Base-by-base conservation (phyloP, 192 early-diverging fungal species). In the Podila clonocystis region DNA sequence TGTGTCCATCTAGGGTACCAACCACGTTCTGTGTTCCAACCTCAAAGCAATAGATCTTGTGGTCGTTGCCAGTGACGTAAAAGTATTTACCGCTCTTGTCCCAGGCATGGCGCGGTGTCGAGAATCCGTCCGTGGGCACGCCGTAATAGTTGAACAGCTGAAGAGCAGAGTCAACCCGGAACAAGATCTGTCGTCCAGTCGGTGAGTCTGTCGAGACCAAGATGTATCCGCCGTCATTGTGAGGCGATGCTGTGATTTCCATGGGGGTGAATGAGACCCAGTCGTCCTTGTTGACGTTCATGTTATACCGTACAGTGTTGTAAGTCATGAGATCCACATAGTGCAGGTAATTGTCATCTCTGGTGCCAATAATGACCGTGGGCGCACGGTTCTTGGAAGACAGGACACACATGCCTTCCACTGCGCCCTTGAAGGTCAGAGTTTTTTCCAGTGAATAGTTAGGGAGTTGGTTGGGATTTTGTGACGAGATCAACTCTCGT, bases 191-290 rank as follows among this genome's bases (percentile, higher is more conserved):
- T 9, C 92, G 84, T 26, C 94, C 94, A 41, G 84, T 86, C 13
- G 85, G 79, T 34, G 89, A 84, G 68, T 95, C 93, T 1, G 94
- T 95, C 50, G 91, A 91, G 9, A 85, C 82, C 20, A 91, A 77
- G 22, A 95, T 41, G 61, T 92, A 87, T 29, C 67, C 68, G 17
- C 87, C 89, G 49, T 83, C 69, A 29, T 85, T 85, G 26, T 79
- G 74, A 5, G 93, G 93, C 6, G 84, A 88, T 0, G 82, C 70
- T 0, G 85, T 83, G 19, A 95, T 73, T 58, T 89, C 86, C 91
- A 93, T 90, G 2, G 94, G 87, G 11, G 93, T 93, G 75, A 95
- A 96, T 0, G 93, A 94, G 15, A 96, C 87, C 93, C 93, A 94
- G 58, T 92, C 85, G 70, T 96, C 95, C 26, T 90, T 90, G 76